Base-by-base conservation (phyloP, 768 basidiomycete genomes). In the Gymnopilus dilepis region DNA sequence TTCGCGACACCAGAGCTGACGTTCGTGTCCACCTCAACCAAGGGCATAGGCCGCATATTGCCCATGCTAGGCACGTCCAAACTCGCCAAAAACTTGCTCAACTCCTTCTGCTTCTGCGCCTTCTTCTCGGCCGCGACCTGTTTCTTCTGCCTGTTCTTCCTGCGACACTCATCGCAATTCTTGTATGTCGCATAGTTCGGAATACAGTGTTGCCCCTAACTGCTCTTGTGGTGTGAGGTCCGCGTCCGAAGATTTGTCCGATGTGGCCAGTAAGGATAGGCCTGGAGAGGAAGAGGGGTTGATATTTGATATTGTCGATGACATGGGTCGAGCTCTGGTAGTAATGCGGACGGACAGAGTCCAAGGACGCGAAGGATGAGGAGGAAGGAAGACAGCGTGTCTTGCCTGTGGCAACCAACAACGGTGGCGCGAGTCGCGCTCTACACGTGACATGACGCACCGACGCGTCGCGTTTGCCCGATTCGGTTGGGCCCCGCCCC, bases 91-190 rank as follows among this genome's bases (percentile, higher is more conserved):
- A 42, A 21, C n/a, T 28, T 12, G 21, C 22, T 21, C 43, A 1
- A 22, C 43, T 26, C 22, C 13, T 9, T n/a, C 7, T 13, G 38
- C 24, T 15, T 6, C 56, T 24, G 51, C 1, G 30, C 13, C 45
- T 19, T 22, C 43, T 22, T 45, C 43, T 47, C 45, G 24, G 15
- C n/a, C 1, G 48, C 47, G 6, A 28, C 33, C 12, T 31, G n/a
- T 11, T 17, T 12, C 41, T 61, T 61, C 13, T 12, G 15, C 8
- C 60, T 19, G 33, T 59, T 58, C 31, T 13, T 17, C n/a, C 26
- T 37, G 13, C 64, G 43, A 31, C 64, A 65, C 0, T 12, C 34
- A 2, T 21, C 17, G 58, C 64, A 65, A 33, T 61, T 65, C 60
- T 56, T 59, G 57, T 43, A 59, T 3, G 11, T 17, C 17, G 1